Conservation (phyloP, 2,329 filamentous ascomycete species). For the Alternaria triticina region DNA sequence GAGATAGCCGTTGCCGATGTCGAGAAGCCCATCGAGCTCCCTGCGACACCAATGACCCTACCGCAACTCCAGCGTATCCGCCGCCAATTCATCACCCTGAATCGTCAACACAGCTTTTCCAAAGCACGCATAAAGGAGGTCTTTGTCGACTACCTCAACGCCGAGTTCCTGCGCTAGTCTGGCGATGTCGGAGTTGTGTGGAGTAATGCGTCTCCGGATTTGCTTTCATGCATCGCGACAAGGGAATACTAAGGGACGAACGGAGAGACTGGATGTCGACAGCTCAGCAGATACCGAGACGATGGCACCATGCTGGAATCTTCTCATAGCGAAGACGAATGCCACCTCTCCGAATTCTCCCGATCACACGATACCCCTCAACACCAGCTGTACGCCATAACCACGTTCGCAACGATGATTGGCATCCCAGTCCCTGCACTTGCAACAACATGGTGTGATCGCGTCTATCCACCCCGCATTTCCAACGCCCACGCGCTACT, state of each 20-base stretch:
- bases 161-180: slow-evolving; percentile 42
- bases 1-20: slow-evolving; percentile 62
- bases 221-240: not conserved
- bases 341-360: slow-evolving; percentile 13
- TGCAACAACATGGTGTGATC: slow-evolving; percentile 25
- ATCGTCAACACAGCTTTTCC: slow-evolving; percentile 66
- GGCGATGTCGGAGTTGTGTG: not conserved
- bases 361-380: slow-evolving; percentile 1
- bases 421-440: slow-evolving; percentile 4
- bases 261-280: not conserved
- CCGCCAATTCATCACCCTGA: slow-evolving; percentile 78
- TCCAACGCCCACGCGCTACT: not conserved
- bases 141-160: slow-evolving; percentile 50
- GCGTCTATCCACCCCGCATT: slow-evolving; percentile 6
- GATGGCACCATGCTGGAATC: not conserved
- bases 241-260: not conserved
- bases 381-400: not conserved
- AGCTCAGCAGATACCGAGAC: not conserved
- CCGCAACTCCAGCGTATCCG: slow-evolving; percentile 79
- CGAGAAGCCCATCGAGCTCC: slow-evolving; percentile 68
- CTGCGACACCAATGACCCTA: slow-evolving; percentile 69
- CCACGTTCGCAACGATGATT: not conserved
- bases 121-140: slow-evolving; percentile 47
- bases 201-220: slow-evolving; percentile 8
- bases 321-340: not conserved